These are phyloP conservation scores for Clarireedia monteithiana DNA, from an alignment of 2,329 filamentous ascomycete genomes.

Conservation along the genomic window DNA sequence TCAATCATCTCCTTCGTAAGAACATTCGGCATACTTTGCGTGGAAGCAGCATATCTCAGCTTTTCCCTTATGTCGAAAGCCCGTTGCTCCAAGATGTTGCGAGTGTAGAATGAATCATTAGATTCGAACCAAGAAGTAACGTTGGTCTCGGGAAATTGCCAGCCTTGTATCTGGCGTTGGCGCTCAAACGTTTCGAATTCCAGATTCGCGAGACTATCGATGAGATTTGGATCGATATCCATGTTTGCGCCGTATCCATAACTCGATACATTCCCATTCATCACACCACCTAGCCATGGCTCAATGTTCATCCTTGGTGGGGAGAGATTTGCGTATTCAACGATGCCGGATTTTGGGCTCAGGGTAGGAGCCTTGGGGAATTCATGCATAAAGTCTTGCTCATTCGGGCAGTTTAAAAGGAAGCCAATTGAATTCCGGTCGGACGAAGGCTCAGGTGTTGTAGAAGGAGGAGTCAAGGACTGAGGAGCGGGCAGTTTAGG, in stretches of 20 bases:
- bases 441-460: slow-evolving; percentile 21
- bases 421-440: slow-evolving; percentile 29
- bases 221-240: slow-evolving; percentile 14
- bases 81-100: slow-evolving; percentile 19
- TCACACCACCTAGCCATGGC: slow-evolving; percentile 1
- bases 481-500: slow-evolving; percentile 12
- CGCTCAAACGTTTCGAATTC: slow-evolving; percentile 25
- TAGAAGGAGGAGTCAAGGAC: slow-evolving; percentile 11
- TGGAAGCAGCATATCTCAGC: slow-evolving; percentile 21
- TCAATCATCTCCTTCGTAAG: slow-evolving; percentile 21
- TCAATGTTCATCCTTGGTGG: slow-evolving; percentile 8
- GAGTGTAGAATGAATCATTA: slow-evolving; percentile 15
- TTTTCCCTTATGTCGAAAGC: slow-evolving; percentile 25
- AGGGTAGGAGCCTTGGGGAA: slow-evolving; percentile 24
- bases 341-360: slow-evolving; percentile 13
- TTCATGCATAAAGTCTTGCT: slow-evolving; percentile 25
- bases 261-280: neutral
- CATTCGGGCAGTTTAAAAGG: slow-evolving; percentile 25
- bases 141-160: slow-evolving; percentile 20
- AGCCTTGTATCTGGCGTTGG: slow-evolving; percentile 19
- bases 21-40: slow-evolving; percentile 15
- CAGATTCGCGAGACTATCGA: slow-evolving; percentile 20
- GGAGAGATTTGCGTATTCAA: slow-evolving; percentile 11
- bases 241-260: slow-evolving; percentile 12
- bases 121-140: slow-evolving; percentile 18